Conservation (phyloP, 2,329 filamentous ascomycete species). For the Lachnellula hyalina region DNA sequence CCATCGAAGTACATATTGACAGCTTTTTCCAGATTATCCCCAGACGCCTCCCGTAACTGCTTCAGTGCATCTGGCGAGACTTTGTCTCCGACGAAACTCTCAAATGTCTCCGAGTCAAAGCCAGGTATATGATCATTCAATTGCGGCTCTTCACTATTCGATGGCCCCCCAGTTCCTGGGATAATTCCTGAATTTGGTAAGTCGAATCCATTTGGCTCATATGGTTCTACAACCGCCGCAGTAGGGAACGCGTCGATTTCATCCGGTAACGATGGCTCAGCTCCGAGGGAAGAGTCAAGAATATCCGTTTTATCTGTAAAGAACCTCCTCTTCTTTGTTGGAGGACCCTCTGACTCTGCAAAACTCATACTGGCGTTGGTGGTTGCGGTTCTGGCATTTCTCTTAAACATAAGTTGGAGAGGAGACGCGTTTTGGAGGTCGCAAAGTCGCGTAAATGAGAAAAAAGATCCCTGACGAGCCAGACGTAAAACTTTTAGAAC, state of each 20-base stretch:
- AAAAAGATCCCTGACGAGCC: conserved; percentile 13
- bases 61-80: conserved; percentile 44
- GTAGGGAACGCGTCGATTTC: conserved; percentile 26
- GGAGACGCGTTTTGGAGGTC: conserved; percentile 22
- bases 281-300: conserved; percentile 17
- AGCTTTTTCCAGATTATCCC: conserved; percentile 54
- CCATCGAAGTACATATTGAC: conserved; percentile 68
- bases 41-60: conserved; percentile 49
- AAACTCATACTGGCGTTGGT: conserved; percentile 30
- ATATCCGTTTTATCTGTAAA: conserved; percentile 35
- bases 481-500: conserved; percentile 2
- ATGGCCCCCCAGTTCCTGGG: neutral
- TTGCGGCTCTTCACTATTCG: neutral
- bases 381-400: conserved; percentile 8
- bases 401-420: neutral
- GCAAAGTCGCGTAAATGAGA: conserved; percentile 11
- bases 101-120: conserved; percentile 55
- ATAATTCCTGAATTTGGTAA: neutral
- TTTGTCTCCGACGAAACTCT: conserved; percentile 54
- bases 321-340: conserved; percentile 43
- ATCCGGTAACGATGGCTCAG: conserved; percentile 18
- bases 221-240: neutral
- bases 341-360: conserved; percentile 38
- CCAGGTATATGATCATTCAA: conserved; percentile 24
- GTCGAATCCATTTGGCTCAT: neutral